A percentile compares a stretch with the other conserved stretches of the same genome.
Evolutionary conservation across 2,329 filamentous ascomycete species (phyloP).

Genomic region (Didymella sp.): DNA sequence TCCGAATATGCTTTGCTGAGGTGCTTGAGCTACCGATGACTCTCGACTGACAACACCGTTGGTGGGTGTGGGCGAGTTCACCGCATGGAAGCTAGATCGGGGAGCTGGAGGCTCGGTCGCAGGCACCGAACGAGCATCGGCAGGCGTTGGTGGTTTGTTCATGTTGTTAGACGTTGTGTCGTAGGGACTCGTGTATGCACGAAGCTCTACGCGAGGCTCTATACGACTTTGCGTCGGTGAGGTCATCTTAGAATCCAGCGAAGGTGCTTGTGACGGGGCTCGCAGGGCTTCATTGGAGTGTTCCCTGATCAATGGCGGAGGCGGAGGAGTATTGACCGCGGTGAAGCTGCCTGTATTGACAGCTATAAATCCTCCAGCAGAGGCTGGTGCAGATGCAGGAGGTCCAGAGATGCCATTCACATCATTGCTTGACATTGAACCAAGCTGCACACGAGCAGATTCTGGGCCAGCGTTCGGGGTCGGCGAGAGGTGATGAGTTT

Average conservation of each 20-base stretch:
- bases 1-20: constrained; percentile 29
- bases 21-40: constrained; percentile 29
- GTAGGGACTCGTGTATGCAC: constrained; percentile 43
- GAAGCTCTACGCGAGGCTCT: constrained; percentile 6
- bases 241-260: constrained; percentile 11
- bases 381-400: constrained; percentile 16
- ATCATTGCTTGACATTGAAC: constrained; percentile 39
- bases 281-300: constrained; percentile 18
- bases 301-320: constrained; percentile 27
- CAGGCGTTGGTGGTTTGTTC: constrained; percentile 1
- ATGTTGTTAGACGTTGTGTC: constrained; percentile 28
- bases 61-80: constrained; percentile 20
- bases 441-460: constrained; percentile 33
- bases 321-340: constrained; percentile 30
- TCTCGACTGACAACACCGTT: constrained; percentile 31
- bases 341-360: constrained; percentile 35
- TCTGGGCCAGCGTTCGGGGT: constrained; percentile 30
- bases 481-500: constrained; percentile 29
- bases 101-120: constrained; percentile 15
- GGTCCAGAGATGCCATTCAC: constrained; percentile 37
- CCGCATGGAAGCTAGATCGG: constrained; percentile 21
- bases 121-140: constrained; percentile 7
- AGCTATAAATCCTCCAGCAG: constrained; percentile 28
- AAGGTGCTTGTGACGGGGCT: constrained; percentile 27
- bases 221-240: constrained; percentile 6